Evolutionary conservation across 441 rosid genomes (phyloP).

Genomic region (Erodium trifolium): DNA sequence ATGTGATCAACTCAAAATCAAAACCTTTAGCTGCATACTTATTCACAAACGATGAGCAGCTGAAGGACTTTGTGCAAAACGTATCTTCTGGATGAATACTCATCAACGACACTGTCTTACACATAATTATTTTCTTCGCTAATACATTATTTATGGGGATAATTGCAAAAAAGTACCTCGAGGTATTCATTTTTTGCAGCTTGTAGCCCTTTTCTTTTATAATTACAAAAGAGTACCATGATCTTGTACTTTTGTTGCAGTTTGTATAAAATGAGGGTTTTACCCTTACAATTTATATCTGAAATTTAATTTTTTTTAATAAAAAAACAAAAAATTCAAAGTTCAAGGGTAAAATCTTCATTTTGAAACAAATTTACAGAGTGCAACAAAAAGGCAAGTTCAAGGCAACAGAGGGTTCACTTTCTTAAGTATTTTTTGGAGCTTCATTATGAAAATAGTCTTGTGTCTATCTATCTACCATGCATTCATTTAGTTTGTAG

Average conservation of each 20-base stretch:
- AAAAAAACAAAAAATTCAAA: too few relatives aligned
- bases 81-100: slow-evolving; percentile 73
- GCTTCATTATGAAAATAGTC: background rate
- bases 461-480: background rate
- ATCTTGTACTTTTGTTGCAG: too few relatives aligned
- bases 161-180: too few relatives aligned
- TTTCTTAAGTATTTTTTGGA: background rate
- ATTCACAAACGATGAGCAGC: slow-evolving; percentile 55
- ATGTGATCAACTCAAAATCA: slow-evolving; percentile 46
- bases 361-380: too few relatives aligned
- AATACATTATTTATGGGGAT: background rate
- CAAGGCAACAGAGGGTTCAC: slow-evolving; percentile 57
- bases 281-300: too few relatives aligned
- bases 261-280: too few relatives aligned
- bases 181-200: too few relatives aligned
- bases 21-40: slow-evolving; percentile 92
- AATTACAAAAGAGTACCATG: too few relatives aligned
- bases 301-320: too few relatives aligned
- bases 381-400: too few relatives aligned
- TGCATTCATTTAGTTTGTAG: background rate
- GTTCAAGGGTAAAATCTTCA: too few relatives aligned
- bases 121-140: slow-evolving; percentile 31
- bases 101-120: slow-evolving; percentile 69
- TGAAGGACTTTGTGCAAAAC: slow-evolving; percentile 50
- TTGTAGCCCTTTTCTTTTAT: too few relatives aligned